A percentile compares a stretch with the other conserved stretches of the same genome.
These are phyloP conservation scores for Rhizophagus sp. DNA, from an alignment of 192 early-diverging fungal genomes.

Conservation along the genomic window DNA sequence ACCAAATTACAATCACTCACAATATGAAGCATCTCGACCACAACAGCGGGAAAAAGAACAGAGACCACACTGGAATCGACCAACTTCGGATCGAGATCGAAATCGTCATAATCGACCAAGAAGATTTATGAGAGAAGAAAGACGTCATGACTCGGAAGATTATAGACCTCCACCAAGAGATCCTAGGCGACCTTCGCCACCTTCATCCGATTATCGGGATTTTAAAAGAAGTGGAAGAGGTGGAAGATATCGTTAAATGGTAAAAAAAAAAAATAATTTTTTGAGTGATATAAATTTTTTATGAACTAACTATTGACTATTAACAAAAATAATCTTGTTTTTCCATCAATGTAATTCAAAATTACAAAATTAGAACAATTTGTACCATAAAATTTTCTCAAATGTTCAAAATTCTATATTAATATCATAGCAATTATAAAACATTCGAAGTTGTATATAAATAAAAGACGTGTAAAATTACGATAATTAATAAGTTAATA, in stretches of 20 bases:
- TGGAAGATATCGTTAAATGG: background rate
- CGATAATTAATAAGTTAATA: no score
- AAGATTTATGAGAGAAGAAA: no score
- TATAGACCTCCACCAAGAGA: background rate
- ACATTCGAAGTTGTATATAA: no score
- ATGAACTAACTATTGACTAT: no score
- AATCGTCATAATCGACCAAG: background rate
- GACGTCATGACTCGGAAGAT: background rate
- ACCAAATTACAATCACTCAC: background rate
- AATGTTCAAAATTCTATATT: no score
- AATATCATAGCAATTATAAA: no score
- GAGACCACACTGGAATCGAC: background rate
- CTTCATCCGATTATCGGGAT: background rate
- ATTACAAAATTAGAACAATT: no score
- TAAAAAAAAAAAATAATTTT: background rate
- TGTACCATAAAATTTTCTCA: no score
- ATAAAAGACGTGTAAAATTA: no score
- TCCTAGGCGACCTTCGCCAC: background rate
- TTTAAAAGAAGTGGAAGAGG: background rate
- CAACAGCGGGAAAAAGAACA: background rate
- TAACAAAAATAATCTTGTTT: no score
- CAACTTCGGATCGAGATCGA: background rate
- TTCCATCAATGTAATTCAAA: no score
- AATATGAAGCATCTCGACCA: no score
- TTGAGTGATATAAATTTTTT: background rate